phyloP scores from a whole-genome alignment of 2,329 filamentous ascomycete genomes.

The Dryadomyces sulphureus region DNA sequence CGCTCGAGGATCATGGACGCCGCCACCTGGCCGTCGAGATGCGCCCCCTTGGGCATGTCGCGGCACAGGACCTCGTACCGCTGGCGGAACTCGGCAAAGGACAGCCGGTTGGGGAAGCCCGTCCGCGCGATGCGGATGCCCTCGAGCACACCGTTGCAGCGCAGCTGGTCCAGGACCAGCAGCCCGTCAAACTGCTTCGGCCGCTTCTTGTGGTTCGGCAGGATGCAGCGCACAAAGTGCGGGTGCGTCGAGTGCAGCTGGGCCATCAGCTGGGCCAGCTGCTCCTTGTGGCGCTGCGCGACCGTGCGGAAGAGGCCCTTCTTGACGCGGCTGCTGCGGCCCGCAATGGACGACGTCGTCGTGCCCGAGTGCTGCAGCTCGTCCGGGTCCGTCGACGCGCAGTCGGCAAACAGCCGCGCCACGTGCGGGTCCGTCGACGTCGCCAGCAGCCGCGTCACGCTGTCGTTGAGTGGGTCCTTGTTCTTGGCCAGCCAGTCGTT shows the following conservation, averaged over 20 bases:
- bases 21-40: constrained; percentile 77
- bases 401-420: constrained; percentile 75
- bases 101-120: constrained; percentile 85
- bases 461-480: constrained; percentile 96
- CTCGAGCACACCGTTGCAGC: constrained; percentile 98
- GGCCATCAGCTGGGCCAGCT: constrained; percentile 88
- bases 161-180: constrained; percentile 91
- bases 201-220: constrained; percentile 95
- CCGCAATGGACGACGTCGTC: constrained; percentile 12
- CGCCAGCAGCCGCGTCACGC: constrained; percentile 77
- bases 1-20: constrained; percentile 80
- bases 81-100: constrained; percentile 87
- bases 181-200: constrained; percentile 85
- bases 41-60: constrained; percentile 21
- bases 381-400: constrained; percentile 50
- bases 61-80: constrained; percentile 89
- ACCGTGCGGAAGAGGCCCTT: constrained; percentile 95
- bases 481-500: constrained; percentile 97
- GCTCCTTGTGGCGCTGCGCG: constrained; percentile 93
- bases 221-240: constrained; percentile 93
- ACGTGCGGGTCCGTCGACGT: constrained; percentile 72
- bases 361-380: constrained; percentile 28
- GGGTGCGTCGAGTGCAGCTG: constrained; percentile 93
- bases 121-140: constrained; percentile 94
- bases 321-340: constrained; percentile 70